phyloP scores from a whole-genome alignment of 1,139 yeast genomes.

The Saccharomycopsis hybrid region DNA sequence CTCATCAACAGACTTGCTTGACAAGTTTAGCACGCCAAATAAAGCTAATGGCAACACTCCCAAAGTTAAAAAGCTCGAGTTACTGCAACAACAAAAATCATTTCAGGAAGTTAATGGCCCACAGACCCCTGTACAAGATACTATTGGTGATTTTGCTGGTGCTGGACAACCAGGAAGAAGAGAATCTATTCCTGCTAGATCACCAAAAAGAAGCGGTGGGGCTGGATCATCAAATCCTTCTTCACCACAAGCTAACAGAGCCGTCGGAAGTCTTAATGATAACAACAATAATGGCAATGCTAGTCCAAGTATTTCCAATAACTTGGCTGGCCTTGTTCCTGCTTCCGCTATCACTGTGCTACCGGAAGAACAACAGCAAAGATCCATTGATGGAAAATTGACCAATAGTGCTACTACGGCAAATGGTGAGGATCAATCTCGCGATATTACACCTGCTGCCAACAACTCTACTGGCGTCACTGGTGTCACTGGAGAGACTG shows the following conservation, averaged over 20 bases:
- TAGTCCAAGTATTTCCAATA: not conserved
- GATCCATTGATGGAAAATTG: slow-evolving; percentile 11
- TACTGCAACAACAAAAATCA: not conserved
- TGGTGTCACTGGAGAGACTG: no score
- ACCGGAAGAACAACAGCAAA: slow-evolving; percentile 1
- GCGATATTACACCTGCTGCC: no score
- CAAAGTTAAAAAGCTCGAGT: not conserved
- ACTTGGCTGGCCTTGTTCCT: slow-evolving; percentile 16
- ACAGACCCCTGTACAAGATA: slow-evolving; percentile 3
- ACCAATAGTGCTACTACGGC: no score
- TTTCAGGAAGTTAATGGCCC: not conserved
- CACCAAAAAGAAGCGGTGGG: slow-evolving; percentile 13
- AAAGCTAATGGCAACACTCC: not conserved
- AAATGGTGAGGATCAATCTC: no score
- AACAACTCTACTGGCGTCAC: no score
- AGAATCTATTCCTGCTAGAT: slow-evolving; percentile 12
- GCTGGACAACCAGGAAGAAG: slow-evolving; percentile 6
- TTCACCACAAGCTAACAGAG: not conserved
- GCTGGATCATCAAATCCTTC: not conserved
- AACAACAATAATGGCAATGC: not conserved
- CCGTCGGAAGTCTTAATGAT: not conserved
- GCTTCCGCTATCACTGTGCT: slow-evolving; percentile 14
- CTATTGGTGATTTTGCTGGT: not conserved
- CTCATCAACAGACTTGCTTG: slow-evolving; percentile 16
- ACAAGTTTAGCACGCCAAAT: not conserved